Conservation (phyloP, 306 rosid genomes). For the Urtica urens region DNA sequence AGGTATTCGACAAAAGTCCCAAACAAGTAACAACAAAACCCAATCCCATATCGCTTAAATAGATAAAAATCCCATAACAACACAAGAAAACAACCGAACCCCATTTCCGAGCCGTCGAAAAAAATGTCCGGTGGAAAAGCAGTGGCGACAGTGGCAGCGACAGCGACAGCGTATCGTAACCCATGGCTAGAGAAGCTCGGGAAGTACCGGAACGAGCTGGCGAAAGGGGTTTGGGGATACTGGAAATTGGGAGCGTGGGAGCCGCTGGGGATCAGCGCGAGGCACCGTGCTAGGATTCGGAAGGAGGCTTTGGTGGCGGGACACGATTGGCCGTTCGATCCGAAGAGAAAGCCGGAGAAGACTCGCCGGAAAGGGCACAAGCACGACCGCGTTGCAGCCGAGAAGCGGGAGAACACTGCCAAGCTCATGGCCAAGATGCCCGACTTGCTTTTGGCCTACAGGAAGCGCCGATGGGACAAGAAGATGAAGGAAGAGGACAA, state of each 20-base stretch:
- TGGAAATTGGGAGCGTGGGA: slow-evolving; percentile 95
- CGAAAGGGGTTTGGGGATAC: slow-evolving; percentile 82
- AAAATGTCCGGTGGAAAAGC: too few relatives aligned
- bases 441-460: slow-evolving; percentile 53
- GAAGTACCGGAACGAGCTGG: slow-evolving; percentile 51
- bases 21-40: too few relatives aligned
- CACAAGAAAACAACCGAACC: too few relatives aligned
- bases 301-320: slow-evolving; percentile 73
- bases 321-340: slow-evolving; percentile 70
- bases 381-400: slow-evolving; percentile 61
- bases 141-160: slow-evolving; percentile 38
- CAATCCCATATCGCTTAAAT: too few relatives aligned
- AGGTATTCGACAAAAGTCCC: too few relatives aligned
- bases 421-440: slow-evolving; percentile 87
- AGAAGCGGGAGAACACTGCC: slow-evolving; percentile 69
- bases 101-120: too few relatives aligned
- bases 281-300: slow-evolving; percentile 57
- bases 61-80: too few relatives aligned
- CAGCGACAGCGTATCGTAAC: slow-evolving; percentile 44
- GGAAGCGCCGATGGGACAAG: slow-evolving; percentile 85
- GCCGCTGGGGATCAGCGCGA: slow-evolving; percentile 61
- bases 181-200: slow-evolving; percentile 68
- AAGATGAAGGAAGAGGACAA: slow-evolving; percentile 97
- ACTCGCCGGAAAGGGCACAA: slow-evolving; percentile 87
- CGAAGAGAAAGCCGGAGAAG: slow-evolving; percentile 69